phyloP scores from a whole-genome alignment of 2,329 filamentous ascomycete genomes.

The Penicillium occitanis region DNA sequence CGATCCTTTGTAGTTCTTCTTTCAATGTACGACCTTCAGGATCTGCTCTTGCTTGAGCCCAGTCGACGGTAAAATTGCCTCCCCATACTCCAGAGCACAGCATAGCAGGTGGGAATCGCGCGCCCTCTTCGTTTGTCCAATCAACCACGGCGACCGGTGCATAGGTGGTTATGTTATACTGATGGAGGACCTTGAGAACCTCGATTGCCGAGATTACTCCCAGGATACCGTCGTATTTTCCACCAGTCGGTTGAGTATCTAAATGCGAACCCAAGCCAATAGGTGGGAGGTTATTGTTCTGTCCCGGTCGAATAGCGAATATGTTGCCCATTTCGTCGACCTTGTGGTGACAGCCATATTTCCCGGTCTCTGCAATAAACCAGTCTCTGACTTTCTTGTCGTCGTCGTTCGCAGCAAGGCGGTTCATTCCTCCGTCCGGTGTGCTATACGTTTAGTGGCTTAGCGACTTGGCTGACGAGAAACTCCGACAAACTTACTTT shows the following conservation, averaged over 20 bases:
- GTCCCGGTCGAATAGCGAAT: slow-evolving; percentile 21
- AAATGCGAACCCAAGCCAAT: slow-evolving; percentile 23
- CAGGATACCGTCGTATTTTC: slow-evolving; percentile 61
- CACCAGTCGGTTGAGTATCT: slow-evolving; percentile 25
- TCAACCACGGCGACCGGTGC: slow-evolving; percentile 67
- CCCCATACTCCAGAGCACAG: slow-evolving; percentile 73
- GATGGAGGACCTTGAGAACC: slow-evolving; percentile 66
- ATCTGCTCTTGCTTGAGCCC: slow-evolving; percentile 59
- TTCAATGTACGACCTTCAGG: slow-evolving; percentile 60
- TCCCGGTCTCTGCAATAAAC: slow-evolving; percentile 60
- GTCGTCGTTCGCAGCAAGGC: slow-evolving; percentile 63
- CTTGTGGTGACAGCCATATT: slow-evolving; percentile 55
- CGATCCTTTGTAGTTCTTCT: slow-evolving; percentile 65
- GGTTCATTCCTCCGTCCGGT: slow-evolving; percentile 58
- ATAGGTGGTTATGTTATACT: slow-evolving; percentile 66
- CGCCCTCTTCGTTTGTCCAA: slow-evolving; percentile 66
- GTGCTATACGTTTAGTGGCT: background rate
- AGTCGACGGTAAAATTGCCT: slow-evolving; percentile 58
- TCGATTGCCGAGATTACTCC: slow-evolving; percentile 73
- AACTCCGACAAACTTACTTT: background rate
- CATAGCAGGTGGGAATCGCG: slow-evolving; percentile 73
- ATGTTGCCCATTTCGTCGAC: slow-evolving; percentile 58
- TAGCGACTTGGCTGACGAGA: background rate
- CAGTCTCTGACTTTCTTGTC: slow-evolving; percentile 67
- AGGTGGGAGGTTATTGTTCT: slow-evolving; percentile 15